Percentiles rank a stretch among this genome's conserved stretches.
These are phyloP conservation scores for Colletotrichum sp. DNA, from an alignment of 2,329 filamentous ascomycete species.

Conservation along the genomic window DNA sequence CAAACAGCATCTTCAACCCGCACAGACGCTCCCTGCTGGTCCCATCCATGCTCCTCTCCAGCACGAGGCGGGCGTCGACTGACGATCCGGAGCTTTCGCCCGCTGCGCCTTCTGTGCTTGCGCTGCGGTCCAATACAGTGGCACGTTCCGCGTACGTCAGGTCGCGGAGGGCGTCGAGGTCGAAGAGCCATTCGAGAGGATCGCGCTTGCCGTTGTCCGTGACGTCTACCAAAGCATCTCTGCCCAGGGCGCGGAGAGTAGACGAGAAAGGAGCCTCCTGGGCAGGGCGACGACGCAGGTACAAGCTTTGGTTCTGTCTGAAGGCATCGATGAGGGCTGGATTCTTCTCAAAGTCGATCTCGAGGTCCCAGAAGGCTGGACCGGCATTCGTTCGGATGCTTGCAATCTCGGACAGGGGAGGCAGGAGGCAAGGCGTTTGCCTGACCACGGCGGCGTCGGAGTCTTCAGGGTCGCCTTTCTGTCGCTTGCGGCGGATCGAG, in stretches of 20 bases:
- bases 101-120: conserved; percentile 53
- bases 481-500: conserved; percentile 62
- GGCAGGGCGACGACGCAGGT: conserved; percentile 73
- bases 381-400: conserved; percentile 65
- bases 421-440: conserved; percentile 64
- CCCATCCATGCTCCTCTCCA: conserved; percentile 57
- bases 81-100: conserved; percentile 43
- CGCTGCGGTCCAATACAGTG: conserved; percentile 60
- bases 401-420: conserved; percentile 68
- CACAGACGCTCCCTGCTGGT: conserved; percentile 48
- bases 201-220: conserved; percentile 36
- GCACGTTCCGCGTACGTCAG: conserved; percentile 71
- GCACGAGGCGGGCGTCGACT: conserved; percentile 74
- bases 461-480: conserved; percentile 29
- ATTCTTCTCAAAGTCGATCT: conserved; percentile 73
- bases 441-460: conserved; percentile 36
- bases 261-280: conserved; percentile 74
- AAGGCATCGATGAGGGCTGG: conserved; percentile 69
- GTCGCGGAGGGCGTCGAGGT: conserved; percentile 57
- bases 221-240: conserved; percentile 26
- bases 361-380: conserved; percentile 80
- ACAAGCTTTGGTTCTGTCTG: conserved; percentile 72
- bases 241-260: conserved; percentile 75
- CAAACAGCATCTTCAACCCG: conserved; percentile 58
- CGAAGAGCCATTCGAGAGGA: conserved; percentile 78